Base-by-base conservation (phyloP, 2,329 filamentous ascomycete genomes). In the Alternaria alternata region DNA sequence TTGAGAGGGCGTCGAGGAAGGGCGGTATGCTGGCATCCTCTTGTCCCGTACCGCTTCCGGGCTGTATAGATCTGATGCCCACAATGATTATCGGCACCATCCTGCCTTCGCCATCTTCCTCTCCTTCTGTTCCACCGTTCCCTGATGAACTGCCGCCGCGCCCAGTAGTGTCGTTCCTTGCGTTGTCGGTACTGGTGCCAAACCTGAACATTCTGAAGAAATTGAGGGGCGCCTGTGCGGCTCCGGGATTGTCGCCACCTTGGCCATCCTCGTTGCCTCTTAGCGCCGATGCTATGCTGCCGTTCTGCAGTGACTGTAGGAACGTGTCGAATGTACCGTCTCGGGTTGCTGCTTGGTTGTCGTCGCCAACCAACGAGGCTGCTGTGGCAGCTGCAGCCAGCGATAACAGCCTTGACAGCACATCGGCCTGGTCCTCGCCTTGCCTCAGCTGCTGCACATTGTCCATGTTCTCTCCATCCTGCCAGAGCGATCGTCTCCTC, bases 31-130 rank as follows among this genome's bases (percentile, higher is more conserved):
- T 76, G 57, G 63, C 67, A 67, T 81, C 72, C 68, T 81, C 79
- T 20, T 80, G 79, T 24, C 79, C 75, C 14, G 80, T 79, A 63
- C 81, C 82, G 26, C 80, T 81, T 49, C 76, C 78, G 20, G 87
- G 84, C 32, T 85, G 87, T 59, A 90, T 88, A 26, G 88, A 89
- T 54, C 88, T 82, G 56, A 91, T 89, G 54, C 89, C 89, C 41
- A 91, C 88, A 53, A 91, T 88, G 43, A 91, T 89, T 63, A 91
- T 84, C 8, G 89, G 89, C 39, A 90, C 86, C 77, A 88, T 89
- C 22, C 88, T 82, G 47, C 85, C 85, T 54, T 80, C 80, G 38
- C 81, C 80, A 22, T 81, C 81, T n/a, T 79, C 77, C 55, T 73
- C 70, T 32, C 67, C 68, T 44, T 72, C 68, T 12, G 65, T 65